phyloP scores from a whole-genome alignment of 2,329 filamentous ascomycete genomes.

The Alternaria gansuensis region DNA sequence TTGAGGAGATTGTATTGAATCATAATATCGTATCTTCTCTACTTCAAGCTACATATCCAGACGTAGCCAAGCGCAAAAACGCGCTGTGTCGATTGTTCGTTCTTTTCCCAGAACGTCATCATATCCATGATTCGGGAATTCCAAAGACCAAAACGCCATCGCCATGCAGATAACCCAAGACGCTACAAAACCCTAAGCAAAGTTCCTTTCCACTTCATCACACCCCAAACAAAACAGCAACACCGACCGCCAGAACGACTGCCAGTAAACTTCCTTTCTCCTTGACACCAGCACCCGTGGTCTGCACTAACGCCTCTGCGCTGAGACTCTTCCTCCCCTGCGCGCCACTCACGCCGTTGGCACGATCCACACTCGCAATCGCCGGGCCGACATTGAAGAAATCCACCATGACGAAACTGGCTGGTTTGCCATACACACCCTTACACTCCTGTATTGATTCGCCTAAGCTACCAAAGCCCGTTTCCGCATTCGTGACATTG shows the following conservation, averaged over 20 bases:
- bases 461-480: constrained; percentile 64
- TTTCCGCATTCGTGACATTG: constrained; percentile 71
- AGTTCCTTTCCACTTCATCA: constrained; percentile 16
- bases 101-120: background rate
- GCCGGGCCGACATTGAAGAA: constrained; percentile 79
- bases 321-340: constrained; percentile 40
- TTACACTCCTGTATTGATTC: constrained; percentile 49
- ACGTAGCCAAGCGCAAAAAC: background rate
- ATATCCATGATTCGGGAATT: background rate
- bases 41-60: constrained; percentile 4
- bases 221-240: constrained; percentile 40
- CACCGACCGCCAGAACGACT: constrained; percentile 44
- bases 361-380: constrained; percentile 73
- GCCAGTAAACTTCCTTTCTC: constrained; percentile 38
- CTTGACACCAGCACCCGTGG: constrained; percentile 27
- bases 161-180: constrained; percentile 21
- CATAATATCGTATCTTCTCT: constrained; percentile 1
- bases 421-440: constrained; percentile 69
- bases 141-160: constrained; percentile 11
- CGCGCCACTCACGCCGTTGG: constrained; percentile 66
- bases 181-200: constrained; percentile 13
- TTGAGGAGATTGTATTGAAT: background rate
- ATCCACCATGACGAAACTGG: constrained; percentile 81
- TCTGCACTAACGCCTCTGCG: constrained; percentile 28
- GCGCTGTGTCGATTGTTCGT: background rate